Evolutionary conservation across 2,329 filamentous ascomycete genomes (phyloP).

Genomic region (Scortechinia acanthostroma): DNA sequence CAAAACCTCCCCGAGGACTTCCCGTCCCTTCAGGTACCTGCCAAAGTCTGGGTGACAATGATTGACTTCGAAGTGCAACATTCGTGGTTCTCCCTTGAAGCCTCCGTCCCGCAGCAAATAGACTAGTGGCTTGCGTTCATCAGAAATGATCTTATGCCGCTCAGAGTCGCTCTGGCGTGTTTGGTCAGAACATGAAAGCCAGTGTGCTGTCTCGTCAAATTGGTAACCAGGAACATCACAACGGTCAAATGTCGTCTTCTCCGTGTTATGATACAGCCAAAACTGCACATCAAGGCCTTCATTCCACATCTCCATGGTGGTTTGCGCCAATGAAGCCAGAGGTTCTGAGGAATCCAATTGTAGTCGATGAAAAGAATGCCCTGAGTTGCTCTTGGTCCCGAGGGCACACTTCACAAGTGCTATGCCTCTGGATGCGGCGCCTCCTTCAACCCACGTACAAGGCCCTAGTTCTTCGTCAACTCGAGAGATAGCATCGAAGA

Average conservation of each 20-base stretch:
- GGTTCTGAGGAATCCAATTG: constrained; percentile 4
- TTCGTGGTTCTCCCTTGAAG: no score
- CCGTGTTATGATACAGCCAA: constrained; percentile 15
- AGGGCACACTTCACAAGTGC: constrained; percentile 4
- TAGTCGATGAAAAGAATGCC: constrained; percentile 1
- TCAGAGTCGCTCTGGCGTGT: no score
- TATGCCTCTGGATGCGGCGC: constrained; percentile 6
- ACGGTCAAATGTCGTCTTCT: constrained; percentile 10
- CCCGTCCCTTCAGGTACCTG: no score
- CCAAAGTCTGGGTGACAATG: no score
- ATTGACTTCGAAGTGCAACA: no score
- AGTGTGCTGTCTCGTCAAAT: constrained; percentile 19
- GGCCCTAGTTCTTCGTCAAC: no score
- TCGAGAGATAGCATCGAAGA: constrained; percentile 7
- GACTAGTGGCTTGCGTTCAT: no score
- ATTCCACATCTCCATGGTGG: constrained; percentile 15
- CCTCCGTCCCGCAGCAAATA: no score
- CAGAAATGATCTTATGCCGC: no score
- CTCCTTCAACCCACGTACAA: constrained; percentile 7
- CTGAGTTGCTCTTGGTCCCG: no score
- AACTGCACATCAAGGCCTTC: constrained; percentile 11
- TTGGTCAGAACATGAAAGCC: no score
- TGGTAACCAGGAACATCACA: constrained; percentile 21
- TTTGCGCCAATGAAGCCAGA: constrained; percentile 3
- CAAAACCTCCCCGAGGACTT: no score